These are phyloP conservation scores for Ceratocystis lukuohia DNA, from an alignment of 2,329 filamentous ascomycete species.

Conservation along the genomic window DNA sequence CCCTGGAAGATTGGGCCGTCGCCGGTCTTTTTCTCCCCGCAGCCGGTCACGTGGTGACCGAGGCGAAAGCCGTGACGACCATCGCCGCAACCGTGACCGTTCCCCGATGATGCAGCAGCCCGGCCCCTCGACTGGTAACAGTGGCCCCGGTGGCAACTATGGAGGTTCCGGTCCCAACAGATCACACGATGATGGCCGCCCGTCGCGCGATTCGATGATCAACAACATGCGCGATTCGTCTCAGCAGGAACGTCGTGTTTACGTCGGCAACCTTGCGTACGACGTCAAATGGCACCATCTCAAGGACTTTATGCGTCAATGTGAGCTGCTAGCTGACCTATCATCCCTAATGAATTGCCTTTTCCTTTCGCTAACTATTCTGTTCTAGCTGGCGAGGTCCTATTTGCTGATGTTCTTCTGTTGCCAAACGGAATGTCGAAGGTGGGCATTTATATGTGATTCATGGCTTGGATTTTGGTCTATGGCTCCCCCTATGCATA, in stretches of 20 bases:
- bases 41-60: conserved; percentile 54
- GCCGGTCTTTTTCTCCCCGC: conserved; percentile 66
- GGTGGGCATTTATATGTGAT: conserved; percentile 91
- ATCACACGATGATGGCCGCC: conserved; percentile 69
- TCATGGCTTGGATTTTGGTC: conserved; percentile 25
- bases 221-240: conserved; percentile 83
- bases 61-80: conserved; percentile 54
- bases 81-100: conserved; percentile 59
- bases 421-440: conserved; percentile 99
- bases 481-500: conserved; percentile 28
- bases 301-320: conserved; percentile 99
- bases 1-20: conserved; percentile 53
- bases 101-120: conserved; percentile 57
- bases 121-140: conserved; percentile 52
- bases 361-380: not conserved
- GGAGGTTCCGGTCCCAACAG: conserved; percentile 50
- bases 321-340: conserved; percentile 41
- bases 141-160: conserved; percentile 53
- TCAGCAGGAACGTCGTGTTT: conserved; percentile 97
- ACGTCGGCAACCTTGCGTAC: conserved; percentile 97
- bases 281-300: conserved; percentile 99
- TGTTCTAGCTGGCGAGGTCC: conserved; percentile 80
- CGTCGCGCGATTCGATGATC: conserved; percentile 91
- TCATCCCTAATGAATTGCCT: not conserved
- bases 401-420: conserved; percentile 98